A percentile compares a stretch with the other conserved stretches of the same genome.
Evolutionary conservation across 2,329 filamentous ascomycete genomes (phyloP).

Genomic region (Nigrograna mackinnonii): DNA sequence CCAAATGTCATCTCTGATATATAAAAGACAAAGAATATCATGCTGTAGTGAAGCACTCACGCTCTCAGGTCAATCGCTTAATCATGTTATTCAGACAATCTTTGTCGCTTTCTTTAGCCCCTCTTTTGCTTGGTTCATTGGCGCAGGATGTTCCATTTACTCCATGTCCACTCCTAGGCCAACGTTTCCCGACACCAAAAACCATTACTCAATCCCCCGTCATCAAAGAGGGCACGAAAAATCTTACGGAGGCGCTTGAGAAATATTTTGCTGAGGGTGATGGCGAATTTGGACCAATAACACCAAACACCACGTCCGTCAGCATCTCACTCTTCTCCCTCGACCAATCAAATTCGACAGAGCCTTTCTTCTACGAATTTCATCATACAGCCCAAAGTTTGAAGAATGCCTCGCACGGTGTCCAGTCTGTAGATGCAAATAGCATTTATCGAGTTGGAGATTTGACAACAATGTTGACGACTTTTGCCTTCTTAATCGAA

Average conservation of each 20-base stretch:
- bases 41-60: too few relatives aligned
- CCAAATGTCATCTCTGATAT: too few relatives aligned
- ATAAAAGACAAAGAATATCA: too few relatives aligned
- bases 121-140: neutral
- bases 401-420: conserved; percentile 25
- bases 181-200: conserved; percentile 13
- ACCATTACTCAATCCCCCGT: conserved; percentile 6
- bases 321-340: conserved; percentile 17
- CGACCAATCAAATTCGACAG: conserved; percentile 7
- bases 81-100: too few relatives aligned
- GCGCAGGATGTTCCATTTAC: conserved; percentile 8
- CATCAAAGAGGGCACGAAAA: conserved; percentile 13
- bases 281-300: conserved; percentile 11
- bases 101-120: too few relatives aligned
- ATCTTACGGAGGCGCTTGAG: conserved; percentile 13
- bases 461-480: conserved; percentile 42
- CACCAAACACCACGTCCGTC: conserved; percentile 13
- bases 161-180: conserved; percentile 17
- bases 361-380: conserved; percentile 13
- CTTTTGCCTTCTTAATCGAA: conserved; percentile 39
- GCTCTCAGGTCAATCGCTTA: too few relatives aligned
- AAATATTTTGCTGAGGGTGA: conserved; percentile 9
- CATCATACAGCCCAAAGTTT: conserved; percentile 42
- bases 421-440: conserved; percentile 40
- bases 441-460: conserved; percentile 48